Evolutionary conservation across 2,329 filamentous ascomycete species (phyloP).

Genomic region (Magnaporthiopsis poae): DNA sequence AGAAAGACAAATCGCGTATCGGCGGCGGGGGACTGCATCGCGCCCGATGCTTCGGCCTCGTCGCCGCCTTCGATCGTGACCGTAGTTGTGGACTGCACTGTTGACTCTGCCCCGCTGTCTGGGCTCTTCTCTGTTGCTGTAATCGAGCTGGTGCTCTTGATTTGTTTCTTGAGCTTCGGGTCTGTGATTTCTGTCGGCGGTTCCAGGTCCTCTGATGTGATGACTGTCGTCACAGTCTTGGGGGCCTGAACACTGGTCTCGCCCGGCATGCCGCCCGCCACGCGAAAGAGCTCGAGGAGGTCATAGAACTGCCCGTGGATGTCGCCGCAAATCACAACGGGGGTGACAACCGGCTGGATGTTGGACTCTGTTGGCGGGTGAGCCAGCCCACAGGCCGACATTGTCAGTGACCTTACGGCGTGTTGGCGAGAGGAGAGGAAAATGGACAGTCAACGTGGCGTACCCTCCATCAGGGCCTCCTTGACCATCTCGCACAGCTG

Average conservation of each 20-base stretch:
- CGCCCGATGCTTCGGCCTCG: conserved; percentile 24
- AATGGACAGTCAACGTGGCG: conserved; percentile 2
- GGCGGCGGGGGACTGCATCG: conserved; percentile 37
- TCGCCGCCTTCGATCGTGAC: conserved; percentile 11
- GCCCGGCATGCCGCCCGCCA: conserved; percentile 92
- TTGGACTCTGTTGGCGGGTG: conserved; percentile 66
- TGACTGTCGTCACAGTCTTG: conserved; percentile 60
- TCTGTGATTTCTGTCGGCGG: conserved; percentile 82
- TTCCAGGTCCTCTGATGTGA: conserved; percentile 85
- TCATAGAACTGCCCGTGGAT: conserved; percentile 99
- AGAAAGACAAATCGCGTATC: conserved; percentile 50
- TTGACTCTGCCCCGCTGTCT: not conserved
- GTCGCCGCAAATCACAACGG: conserved; percentile 93
- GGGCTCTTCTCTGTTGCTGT: not conserved
- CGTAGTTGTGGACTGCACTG: not conserved
- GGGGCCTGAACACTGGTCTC: conserved; percentile 62
- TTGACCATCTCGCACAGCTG: conserved; percentile 97
- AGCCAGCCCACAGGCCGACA: not conserved
- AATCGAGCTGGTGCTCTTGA: conserved; percentile 47
- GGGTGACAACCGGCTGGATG: conserved; percentile 93
- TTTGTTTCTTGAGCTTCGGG: conserved; percentile 76
- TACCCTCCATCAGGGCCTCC: conserved; percentile 96
- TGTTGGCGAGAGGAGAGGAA: not conserved
- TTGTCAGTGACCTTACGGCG: not conserved
- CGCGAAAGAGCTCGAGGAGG: conserved; percentile 88